A percentile compares a stretch with the other conserved stretches of the same genome.
These are phyloP conservation scores for Lumnitzera littorea DNA, from an alignment of 345 rosid genomes.

Conservation along the genomic window DNA sequence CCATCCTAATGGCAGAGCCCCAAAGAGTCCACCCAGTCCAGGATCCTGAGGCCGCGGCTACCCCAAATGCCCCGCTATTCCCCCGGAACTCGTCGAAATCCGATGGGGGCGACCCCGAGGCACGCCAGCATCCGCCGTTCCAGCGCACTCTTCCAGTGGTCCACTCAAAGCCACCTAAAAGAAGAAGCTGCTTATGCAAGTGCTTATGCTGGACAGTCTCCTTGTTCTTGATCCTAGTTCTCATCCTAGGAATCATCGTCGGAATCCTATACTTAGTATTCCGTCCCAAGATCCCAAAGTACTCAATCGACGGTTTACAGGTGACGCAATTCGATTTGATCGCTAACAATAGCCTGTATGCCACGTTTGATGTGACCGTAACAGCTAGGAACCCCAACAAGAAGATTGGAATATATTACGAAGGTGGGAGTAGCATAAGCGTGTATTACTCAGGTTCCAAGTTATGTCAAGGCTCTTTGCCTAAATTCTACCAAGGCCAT, in stretches of 20 bases:
- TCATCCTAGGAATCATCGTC: constrained; percentile 25
- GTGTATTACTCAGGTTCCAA: constrained; percentile 43
- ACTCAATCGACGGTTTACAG: constrained; percentile 45
- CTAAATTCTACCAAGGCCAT: constrained; percentile 93
- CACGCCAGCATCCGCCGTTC: constrained; percentile 19
- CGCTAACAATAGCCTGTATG: constrained; percentile 37
- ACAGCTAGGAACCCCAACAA: constrained; percentile 68
- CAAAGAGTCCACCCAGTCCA: constrained; percentile 56
- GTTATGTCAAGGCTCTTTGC: constrained; percentile 65
- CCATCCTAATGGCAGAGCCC: constrained; percentile 41
- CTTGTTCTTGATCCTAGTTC: constrained; percentile 38
- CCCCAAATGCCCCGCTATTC: constrained; percentile 47
- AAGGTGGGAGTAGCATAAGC: constrained; percentile 64
- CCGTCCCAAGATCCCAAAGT: constrained; percentile 72
- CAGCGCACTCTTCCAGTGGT: constrained; percentile 27
- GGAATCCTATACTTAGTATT: constrained; percentile 68
- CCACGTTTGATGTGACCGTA: constrained; percentile 53
- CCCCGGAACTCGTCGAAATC: constrained; percentile 41
- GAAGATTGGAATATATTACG: constrained; percentile 75
- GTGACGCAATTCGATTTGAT: constrained; percentile 41
- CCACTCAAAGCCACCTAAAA: constrained; percentile 39
- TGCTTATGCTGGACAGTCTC: constrained; percentile 64
- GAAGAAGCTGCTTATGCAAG: constrained; percentile 46
- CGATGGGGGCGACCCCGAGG: constrained; percentile 26
- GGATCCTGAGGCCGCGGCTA: constrained; percentile 43